Conservation (phyloP, 257 asterid species). For the Lithospermum erythrorhizon region DNA sequence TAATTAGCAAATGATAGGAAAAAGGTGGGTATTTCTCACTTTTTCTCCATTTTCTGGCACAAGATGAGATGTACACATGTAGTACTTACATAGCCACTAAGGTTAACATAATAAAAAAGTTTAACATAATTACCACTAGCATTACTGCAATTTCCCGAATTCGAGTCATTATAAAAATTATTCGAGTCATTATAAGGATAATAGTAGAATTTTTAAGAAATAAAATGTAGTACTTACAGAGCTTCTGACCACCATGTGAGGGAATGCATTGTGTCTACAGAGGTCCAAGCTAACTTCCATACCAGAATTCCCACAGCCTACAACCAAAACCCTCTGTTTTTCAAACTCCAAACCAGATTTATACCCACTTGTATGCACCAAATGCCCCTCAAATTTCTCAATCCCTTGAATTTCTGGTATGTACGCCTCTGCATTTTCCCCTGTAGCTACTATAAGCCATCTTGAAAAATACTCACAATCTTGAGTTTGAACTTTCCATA, state of each 20-base stretch:
- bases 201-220: too few relatives aligned
- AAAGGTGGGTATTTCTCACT: not conserved
- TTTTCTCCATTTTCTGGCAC: not conserved
- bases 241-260: constrained; percentile 74
- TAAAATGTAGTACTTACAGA: constrained; percentile 33
- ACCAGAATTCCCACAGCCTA: constrained; percentile 93
- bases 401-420: constrained; percentile 57
- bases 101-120: too few relatives aligned
- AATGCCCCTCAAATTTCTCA: constrained; percentile 39
- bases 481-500: constrained; percentile 48
- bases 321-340: constrained; percentile 45
- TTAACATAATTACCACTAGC: too few relatives aligned
- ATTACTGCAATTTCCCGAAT: too few relatives aligned
- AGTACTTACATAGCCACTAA: too few relatives aligned
- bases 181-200: too few relatives aligned
- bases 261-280: constrained; percentile 45
- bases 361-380: constrained; percentile 54
- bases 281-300: constrained; percentile 93
- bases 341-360: constrained; percentile 46
- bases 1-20: not conserved
- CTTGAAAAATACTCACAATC: constrained; percentile 25
- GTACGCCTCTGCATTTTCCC: constrained; percentile 78
- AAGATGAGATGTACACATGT: not conserved
- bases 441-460: constrained; percentile 75
- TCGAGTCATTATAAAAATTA: too few relatives aligned